phyloP scores from a whole-genome alignment of 768 basidiomycete species.

The Lentinula aciculospora region DNA sequence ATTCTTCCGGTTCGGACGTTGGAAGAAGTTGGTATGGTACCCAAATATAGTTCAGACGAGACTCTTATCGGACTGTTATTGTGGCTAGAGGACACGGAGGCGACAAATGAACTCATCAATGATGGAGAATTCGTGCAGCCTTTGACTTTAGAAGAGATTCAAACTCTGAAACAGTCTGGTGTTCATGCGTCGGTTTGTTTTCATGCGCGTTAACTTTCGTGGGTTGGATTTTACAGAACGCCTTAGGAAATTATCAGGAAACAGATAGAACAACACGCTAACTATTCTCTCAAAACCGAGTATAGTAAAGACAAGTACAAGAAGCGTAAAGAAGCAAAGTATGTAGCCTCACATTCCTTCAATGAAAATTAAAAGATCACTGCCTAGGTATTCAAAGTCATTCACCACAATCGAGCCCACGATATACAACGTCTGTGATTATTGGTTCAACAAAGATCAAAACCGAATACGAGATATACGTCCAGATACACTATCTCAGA shows the following conservation, averaged over 20 bases:
- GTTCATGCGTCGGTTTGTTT: slow-evolving; percentile 63
- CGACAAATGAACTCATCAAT: slow-evolving; percentile 94
- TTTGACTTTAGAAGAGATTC: slow-evolving; percentile 79
- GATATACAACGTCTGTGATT: slow-evolving; percentile 79
- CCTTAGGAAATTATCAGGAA: slow-evolving; percentile 87
- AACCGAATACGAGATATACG: slow-evolving; percentile 79
- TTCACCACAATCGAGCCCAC: slow-evolving; percentile 89
- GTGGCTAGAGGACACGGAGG: slow-evolving; percentile 84
- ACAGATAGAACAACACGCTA: slow-evolving; percentile 90
- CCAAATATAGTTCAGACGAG: slow-evolving; percentile 1
- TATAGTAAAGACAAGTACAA: slow-evolving; percentile 99
- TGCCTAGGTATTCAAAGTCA: slow-evolving; percentile 72
- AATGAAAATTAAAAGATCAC: neutral
- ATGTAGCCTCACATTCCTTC: slow-evolving; percentile 18
- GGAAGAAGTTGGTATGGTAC: slow-evolving; percentile 72
- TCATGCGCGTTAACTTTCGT: slow-evolving; percentile 1
- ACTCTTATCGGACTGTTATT: slow-evolving; percentile 6
- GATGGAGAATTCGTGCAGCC: slow-evolving; percentile 83
- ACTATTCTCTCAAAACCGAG: slow-evolving; percentile 92
- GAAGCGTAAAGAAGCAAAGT: slow-evolving; percentile 97
- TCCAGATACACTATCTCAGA: slow-evolving; percentile 82
- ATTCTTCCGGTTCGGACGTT: slow-evolving; percentile 56
- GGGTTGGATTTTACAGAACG: neutral
- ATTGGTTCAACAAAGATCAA: slow-evolving; percentile 85
- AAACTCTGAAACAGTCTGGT: slow-evolving; percentile 76